Percentiles rank a stretch among this genome's conserved stretches.
These are phyloP conservation scores for Talaromyces stipitatus DNA, from an alignment of 495 filamentous ascomycete species.

Conservation along the genomic window DNA sequence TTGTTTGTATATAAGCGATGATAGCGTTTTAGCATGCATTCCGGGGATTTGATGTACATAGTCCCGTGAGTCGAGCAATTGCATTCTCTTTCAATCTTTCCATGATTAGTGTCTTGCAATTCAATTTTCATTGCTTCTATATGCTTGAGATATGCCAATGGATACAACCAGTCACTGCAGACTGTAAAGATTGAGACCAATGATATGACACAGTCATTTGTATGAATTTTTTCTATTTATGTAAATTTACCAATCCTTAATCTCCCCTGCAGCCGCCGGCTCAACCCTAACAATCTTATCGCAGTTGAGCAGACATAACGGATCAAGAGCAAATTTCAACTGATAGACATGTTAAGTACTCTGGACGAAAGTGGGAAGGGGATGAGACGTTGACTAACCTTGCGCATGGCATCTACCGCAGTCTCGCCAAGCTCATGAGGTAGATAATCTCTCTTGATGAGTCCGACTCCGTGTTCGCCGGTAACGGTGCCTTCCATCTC, in stretches of 20 bases:
- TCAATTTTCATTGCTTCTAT: not conserved
- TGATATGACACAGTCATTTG: no score
- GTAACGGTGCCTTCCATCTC: constrained; percentile 60
- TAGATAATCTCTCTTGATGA: constrained; percentile 56
- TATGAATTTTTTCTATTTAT: not conserved
- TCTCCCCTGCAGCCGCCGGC: constrained; percentile 26
- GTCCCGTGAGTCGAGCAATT: constrained; percentile 1
- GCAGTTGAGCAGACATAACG: constrained; percentile 57
- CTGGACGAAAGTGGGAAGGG: not conserved
- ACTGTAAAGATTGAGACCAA: no score
- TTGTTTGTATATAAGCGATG: constrained; percentile 5
- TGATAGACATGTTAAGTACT: constrained; percentile 16
- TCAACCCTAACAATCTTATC: constrained; percentile 56
- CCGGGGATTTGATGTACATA: constrained; percentile 1
- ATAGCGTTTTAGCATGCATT: constrained; percentile 4
- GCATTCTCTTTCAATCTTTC: no score
- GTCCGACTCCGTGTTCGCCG: constrained; percentile 56
- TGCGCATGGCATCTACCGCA: constrained; percentile 57
- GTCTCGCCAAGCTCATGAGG: constrained; percentile 46
- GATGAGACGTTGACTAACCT: constrained; percentile 36
- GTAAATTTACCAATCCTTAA: constrained; percentile 31
- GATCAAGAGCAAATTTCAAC: constrained; percentile 61
- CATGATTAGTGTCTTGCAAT: no score
- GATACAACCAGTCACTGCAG: no score
- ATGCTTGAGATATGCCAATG: no score